Evolutionary conservation across 257 asterid species (phyloP), one percentile per base, ranked within the genome.

Genomic region (Dorcoceras hygrometricum): DNA sequence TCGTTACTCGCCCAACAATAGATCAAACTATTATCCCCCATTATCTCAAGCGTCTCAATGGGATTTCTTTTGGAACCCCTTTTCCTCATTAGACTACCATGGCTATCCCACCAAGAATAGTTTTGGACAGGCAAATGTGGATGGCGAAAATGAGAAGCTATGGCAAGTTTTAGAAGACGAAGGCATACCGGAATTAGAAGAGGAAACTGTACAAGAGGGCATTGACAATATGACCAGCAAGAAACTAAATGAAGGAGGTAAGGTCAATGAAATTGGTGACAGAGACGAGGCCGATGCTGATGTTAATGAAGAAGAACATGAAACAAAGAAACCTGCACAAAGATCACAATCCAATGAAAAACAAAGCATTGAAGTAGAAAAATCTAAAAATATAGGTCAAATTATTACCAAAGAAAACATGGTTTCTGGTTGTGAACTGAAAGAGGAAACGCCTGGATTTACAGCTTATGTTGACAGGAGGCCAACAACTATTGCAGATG

Each of bases 61-160:
- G 99, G 99, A 93, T 82, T 93, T 85, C 82, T 93, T 93, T 36
- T 93, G 97, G 99, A 86, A 93, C 70, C 99, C 99, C 16, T 93
- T 93, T 73, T 83, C 95, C 36, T 90, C 99, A 19, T 63, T 93
- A 34, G 99, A 93, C 76, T 88, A 86, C 69, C 90, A 86, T 67
- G 88, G 94, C 16, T 93, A 88, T 81, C 84, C 91, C 66, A 68
- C 62, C 8, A 80, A 91, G 66, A 76, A 69, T 74, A 75, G 80
- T 57, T 67, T 79, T 54, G 95, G 84, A 56, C 90, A 68, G 23
- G 70, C 73, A 11, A 78, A 73, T 77, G 56, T 84, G 59, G 89
- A 84, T 20, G 88, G 86, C 68, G 98, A 89, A 68, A 72, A 69
- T 72, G 88, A 71, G 24, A 92, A 89, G 64, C 77, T 84, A 61